These are phyloP conservation scores for Fusarium haematococcum DNA, from an alignment of 2,329 filamentous ascomycete genomes.

Conservation along the genomic window DNA sequence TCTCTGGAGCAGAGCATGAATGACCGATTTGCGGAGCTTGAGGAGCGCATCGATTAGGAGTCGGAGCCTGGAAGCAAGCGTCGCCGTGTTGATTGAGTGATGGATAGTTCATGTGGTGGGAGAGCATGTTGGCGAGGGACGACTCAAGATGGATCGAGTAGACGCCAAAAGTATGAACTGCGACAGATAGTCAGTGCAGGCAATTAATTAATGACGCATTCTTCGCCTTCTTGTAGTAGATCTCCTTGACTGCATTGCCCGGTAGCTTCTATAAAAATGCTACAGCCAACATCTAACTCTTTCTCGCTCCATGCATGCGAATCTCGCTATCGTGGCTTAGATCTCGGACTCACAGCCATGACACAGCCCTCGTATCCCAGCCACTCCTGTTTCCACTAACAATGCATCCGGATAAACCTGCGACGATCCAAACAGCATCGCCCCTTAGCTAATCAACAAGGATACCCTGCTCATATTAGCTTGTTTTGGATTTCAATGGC, in stretches of 20 bases:
- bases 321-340: neutral
- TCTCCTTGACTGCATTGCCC: neutral
- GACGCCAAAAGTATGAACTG: neutral
- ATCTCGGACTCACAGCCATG: neutral
- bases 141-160: neutral
- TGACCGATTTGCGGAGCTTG: neutral
- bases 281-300: neutral
- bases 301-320: neutral
- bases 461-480: constrained; percentile 1
- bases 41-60: neutral
- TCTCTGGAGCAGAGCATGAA: neutral
- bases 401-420: neutral
- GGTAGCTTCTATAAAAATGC: neutral
- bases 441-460: constrained; percentile 26
- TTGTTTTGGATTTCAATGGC: neutral
- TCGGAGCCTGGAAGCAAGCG: neutral
- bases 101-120: neutral
- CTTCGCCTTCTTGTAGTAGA: neutral
- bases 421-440: neutral
- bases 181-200: too few species aligned
- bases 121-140: neutral
- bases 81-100: neutral
- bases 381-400: neutral
- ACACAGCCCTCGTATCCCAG: neutral
- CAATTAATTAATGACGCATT: neutral